phyloP scores from a whole-genome alignment of 805 yeast genomes.

The Nematodospora valgi region DNA sequence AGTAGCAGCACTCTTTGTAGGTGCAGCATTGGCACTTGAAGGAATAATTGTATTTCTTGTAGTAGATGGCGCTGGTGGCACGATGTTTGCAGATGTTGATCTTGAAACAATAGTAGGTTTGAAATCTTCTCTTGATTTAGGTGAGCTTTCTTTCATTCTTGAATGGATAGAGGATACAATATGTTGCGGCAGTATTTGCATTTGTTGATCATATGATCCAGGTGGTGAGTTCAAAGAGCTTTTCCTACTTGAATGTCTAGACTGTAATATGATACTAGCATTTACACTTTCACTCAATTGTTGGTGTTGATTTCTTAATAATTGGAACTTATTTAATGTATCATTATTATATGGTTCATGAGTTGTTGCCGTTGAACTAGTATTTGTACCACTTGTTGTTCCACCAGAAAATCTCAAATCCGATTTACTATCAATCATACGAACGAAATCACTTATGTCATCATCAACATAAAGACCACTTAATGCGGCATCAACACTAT shows the following conservation, averaged over 20 bases:
- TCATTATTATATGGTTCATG: no score
- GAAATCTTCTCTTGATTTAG: constrained; percentile 4
- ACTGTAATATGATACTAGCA: constrained; percentile 43
- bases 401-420: constrained; percentile 40
- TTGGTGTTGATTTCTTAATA: constrained; percentile 51
- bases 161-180: constrained; percentile 33
- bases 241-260: constrained; percentile 25
- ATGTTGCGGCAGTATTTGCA: constrained; percentile 6
- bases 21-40: neutral
- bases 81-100: constrained; percentile 3
- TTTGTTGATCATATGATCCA: constrained; percentile 6
- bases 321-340: constrained; percentile 50
- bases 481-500: constrained; percentile 23
- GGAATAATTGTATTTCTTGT: constrained; percentile 1
- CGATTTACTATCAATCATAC: constrained; percentile 62
- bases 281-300: constrained; percentile 53
- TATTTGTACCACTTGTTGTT: constrained; percentile 11
- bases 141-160: constrained; percentile 22
- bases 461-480: constrained; percentile 48
- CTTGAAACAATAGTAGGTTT: constrained; percentile 3
- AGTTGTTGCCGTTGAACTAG: constrained; percentile 11
- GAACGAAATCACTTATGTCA: constrained; percentile 67
- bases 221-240: constrained; percentile 23
- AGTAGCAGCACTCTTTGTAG: constrained; percentile 7
- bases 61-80: neutral